Evolutionary conservation across 306 rosid genomes (phyloP), one percentile per base, ranked within the genome.

Genomic region (Dalbergia cochinchinensis): DNA sequence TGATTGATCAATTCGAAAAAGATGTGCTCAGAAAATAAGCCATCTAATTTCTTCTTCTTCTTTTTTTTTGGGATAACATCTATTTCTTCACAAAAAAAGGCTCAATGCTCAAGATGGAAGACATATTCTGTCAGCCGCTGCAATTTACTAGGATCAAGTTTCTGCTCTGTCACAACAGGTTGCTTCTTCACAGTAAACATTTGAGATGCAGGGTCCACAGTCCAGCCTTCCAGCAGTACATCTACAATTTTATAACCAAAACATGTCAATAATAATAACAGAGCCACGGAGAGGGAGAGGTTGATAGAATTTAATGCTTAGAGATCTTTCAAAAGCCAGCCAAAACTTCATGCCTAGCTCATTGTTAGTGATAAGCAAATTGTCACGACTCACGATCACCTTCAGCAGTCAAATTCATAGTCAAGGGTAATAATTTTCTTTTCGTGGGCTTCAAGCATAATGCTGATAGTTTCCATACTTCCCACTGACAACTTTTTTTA

Each of bases 101-200:
- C 5, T 86, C 83, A 89, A 77, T 96, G 99, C 92, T 93, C 97
- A 0, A 91, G 91, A 78, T 91, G 97, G 87, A 90, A 96, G 41
- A 93, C 96, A 67, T 91, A 93, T 88, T 96, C 99, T 4, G 96
- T 96, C 88, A 96, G 83, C 64, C 88, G 89, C 90, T 96, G 98
- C 89, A 93, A 84, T 88, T 90, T 93, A 64, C 92, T 74, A 16
- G 91, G 89, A 80, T 91, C 93, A 26, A 93, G 87, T 80, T 89
- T 96, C 94, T 96, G 98, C 87, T 91, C 91, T 0, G 87, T 86
- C 82, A 84, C 83, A 15, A 79, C 60, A 77, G 87, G 77, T 64
- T 87, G 97, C 88, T 89, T 93, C 89, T 86, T 96, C 89, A 93
- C 97, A 4, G 89, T 89, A 61, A 96, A 79, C 98, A 96, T 90